Conservation (phyloP, 352 stramenopile genomes). For the Blastocystis hominis region DNA sequence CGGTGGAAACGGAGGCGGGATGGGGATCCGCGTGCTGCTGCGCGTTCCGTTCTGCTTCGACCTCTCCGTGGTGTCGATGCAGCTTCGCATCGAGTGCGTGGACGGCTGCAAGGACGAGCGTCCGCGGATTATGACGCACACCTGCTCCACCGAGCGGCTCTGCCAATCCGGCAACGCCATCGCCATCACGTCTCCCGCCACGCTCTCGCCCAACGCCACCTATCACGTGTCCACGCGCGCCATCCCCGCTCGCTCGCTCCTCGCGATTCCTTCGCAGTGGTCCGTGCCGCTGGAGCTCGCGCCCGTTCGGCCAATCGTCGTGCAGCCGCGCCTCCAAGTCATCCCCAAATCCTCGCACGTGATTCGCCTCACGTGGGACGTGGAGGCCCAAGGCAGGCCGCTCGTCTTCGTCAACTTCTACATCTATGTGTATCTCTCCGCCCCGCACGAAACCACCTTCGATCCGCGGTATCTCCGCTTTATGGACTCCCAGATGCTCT, state of each 20-base stretch:
- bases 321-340: neutral
- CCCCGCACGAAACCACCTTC: neutral
- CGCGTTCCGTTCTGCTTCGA: conserved; percentile 40
- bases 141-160: neutral
- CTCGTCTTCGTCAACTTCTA: conserved; percentile 1
- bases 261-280: neutral
- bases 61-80: neutral
- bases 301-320: neutral
- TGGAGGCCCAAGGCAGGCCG: neutral
- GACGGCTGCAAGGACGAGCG: neutral
- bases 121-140: neutral
- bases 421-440: conserved; percentile 3
- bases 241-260: neutral
- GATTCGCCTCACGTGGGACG: neutral
- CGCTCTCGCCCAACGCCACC: neutral
- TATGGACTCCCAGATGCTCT: conserved; percentile 25
- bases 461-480: conserved; percentile 21
- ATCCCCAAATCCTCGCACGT: conserved; percentile 38
- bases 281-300: neutral
- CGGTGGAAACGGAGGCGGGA: neutral
- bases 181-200: neutral
- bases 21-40: neutral
- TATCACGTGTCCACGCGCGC: neutral
- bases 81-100: neutral
- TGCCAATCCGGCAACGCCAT: neutral